Base-by-base conservation (phyloP, 2,329 filamentous ascomycete genomes). In the Microcyclospora tardicrescens region DNA sequence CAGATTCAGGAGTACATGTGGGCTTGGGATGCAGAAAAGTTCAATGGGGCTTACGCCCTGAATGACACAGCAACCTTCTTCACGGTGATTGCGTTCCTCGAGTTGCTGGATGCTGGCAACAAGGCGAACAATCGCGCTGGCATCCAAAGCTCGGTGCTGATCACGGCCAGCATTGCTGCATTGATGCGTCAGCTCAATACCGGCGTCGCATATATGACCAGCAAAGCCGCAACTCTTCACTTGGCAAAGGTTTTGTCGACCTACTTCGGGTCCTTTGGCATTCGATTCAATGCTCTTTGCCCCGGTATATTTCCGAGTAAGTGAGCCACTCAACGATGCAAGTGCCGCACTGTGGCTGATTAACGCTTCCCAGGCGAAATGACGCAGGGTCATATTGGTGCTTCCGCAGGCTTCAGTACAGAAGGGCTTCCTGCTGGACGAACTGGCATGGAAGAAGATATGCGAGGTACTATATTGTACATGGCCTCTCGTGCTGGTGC, bases 391-490 rank as follows among this genome's bases (percentile, higher is more conserved):
- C 19, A 24, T 15, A 32, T 32, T 32, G 30, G 30, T 13, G n/a
- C 30, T n/a, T 4, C 30, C 30, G 30, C 30, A 10, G 19, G 19
- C 30, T 32, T 32, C n/a, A 35, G 16, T 24, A 13, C n/a, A 3
- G 35, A 37, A 14, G 28, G 11, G 5, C 43, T 15, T n/a, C 30
- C 30, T 32, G 30, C 12, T 10, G 30, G 14, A 15, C 12, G 30
- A 4, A 32, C 30, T 32, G 30, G 30, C 14, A 32, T n/a, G 12
- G 30, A 4, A 15, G 12, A 32, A 10, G 79, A 81, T 50, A 75
- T 84, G 65, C 73, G 67, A 1, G 77, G 79, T 1, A 65, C 73
- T 34, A 68, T 82, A 33, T 55, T 84, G 37, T 83, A 76, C 61
- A 61, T 84, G 51, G 73, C 73, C 3, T 75, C 73, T 30, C 63